phyloP scores from a whole-genome alignment of 441 rosid genomes.

The Eutrema salsugineum region DNA sequence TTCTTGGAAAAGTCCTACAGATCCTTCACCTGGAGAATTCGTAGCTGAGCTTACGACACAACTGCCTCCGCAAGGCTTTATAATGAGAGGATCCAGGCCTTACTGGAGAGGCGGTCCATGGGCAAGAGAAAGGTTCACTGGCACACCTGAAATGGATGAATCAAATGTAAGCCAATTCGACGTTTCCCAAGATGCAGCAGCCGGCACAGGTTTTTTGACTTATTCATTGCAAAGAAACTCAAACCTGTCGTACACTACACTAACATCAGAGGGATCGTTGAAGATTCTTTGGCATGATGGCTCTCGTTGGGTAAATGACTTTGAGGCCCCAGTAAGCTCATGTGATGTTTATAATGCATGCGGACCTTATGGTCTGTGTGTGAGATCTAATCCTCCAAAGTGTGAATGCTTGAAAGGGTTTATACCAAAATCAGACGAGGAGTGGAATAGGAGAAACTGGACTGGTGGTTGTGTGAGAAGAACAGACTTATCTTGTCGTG shows the following conservation, averaged over 20 bases:
- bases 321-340: not conserved
- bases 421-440: conserved; percentile 33
- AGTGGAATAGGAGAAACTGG: conserved; percentile 42
- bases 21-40: conserved; percentile 35
- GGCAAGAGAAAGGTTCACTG: conserved; percentile 29
- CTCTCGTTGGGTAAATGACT: conserved; percentile 11
- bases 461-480: conserved; percentile 40
- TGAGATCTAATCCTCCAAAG: conserved; percentile 17
- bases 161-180: conserved; percentile 24
- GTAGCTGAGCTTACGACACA: conserved; percentile 14
- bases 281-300: conserved; percentile 5
- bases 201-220: not conserved
- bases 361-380: conserved; percentile 37
- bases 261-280: conserved; percentile 3
- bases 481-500: conserved; percentile 31
- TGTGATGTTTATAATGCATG: conserved; percentile 44
- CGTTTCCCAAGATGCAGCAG: conserved; percentile 18
- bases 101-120: conserved; percentile 41
- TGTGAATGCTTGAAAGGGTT: conserved; percentile 52
- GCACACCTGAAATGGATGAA: conserved; percentile 26
- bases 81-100: conserved; percentile 27
- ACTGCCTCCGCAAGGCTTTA: conserved; percentile 23
- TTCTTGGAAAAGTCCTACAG: conserved; percentile 33
- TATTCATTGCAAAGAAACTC: conserved; percentile 6
- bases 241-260: conserved; percentile 11